Evolutionary conservation across 164 flowering plant species (phyloP), one percentile per base, ranked within the genome.

Genomic region (Annona squamosa): DNA sequence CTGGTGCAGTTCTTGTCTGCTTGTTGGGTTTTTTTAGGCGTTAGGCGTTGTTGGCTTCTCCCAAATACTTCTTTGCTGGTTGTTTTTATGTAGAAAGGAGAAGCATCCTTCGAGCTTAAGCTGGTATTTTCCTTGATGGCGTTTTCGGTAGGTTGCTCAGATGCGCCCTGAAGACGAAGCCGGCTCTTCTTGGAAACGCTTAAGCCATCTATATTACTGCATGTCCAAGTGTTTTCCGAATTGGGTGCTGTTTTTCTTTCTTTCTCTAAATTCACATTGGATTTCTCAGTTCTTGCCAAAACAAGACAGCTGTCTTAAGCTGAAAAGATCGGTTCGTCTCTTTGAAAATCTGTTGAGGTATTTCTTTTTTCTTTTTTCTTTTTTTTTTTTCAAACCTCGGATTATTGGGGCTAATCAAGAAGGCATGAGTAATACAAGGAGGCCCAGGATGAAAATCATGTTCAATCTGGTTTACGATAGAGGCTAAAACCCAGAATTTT

Each of bases 401-500:
- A 42, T 66, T 66, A 10, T 26, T 1, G 66, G 9, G 66, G 7
- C 65, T 45, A 72, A 48, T 12, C 4, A 52, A 43, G 44, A 18
- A 61, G 77, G 26, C 43, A 90, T 88, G 94, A 89, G 84, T 71
- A 91, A 88, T 73, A 79, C 91, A 45, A 81, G 81, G 86, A 85
- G 71, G 70, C 93, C 90, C 26, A 79, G 88, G 44, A 78, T 77
- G 63, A 81, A 80, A 77, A 73, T 79, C 46, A 77, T 79, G 84
- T 74, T 88, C 18, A 59, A 85, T 77, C 74, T 87, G 79, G 93
- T 72, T 65, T 89, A 89, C 59, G 94, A 91, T 64, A 81, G 97
- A 78, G 97, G 97, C 1, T 91, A 80, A 73, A 19, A 26, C 37
- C 37, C 37, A 26, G 37, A 26, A 26, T 26, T 48, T 5, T 48